Evolutionary conservation across 495 filamentous ascomycete species (phyloP).

Genomic region (Aspergillus bertholletiae): DNA sequence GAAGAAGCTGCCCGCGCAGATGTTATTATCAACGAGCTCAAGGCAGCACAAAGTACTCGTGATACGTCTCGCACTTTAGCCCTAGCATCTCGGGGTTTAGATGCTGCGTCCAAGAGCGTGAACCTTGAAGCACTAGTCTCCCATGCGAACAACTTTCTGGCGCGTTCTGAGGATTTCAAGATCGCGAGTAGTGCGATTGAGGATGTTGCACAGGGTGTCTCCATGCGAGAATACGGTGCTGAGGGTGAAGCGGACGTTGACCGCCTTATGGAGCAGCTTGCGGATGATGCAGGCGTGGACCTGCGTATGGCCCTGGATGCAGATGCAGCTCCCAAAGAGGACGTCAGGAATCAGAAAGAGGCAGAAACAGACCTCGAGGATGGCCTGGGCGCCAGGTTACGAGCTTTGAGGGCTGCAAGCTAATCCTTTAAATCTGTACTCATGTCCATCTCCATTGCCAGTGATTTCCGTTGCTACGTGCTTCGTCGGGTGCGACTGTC

Average conservation of each 20-base stretch:
- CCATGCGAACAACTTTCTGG: slow-evolving; percentile 47
- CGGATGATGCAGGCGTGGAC: slow-evolving; percentile 46
- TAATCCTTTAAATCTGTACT: slow-evolving; percentile 5
- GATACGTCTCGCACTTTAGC: slow-evolving; percentile 45
- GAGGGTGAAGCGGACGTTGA: slow-evolving; percentile 46
- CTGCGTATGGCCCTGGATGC: slow-evolving; percentile 39
- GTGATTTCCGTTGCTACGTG: neutral
- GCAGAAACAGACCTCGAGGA: slow-evolving; percentile 39
- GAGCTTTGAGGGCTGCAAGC: slow-evolving; percentile 40
- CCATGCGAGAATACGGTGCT: slow-evolving; percentile 46
- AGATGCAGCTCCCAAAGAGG: slow-evolving; percentile 34
- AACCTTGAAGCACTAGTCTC: slow-evolving; percentile 42
- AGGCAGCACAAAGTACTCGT: slow-evolving; percentile 45
- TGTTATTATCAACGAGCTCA: slow-evolving; percentile 49
- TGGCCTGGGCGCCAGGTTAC: slow-evolving; percentile 39
- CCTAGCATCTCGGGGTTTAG: slow-evolving; percentile 39
- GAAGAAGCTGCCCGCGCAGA: slow-evolving; percentile 46
- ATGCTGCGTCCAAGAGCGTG: slow-evolving; percentile 42
- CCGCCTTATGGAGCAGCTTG: slow-evolving; percentile 46
- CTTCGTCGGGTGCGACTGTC: too few species aligned
- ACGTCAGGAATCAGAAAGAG: slow-evolving; percentile 36
- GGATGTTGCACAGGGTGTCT: slow-evolving; percentile 44
- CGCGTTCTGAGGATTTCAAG: slow-evolving; percentile 45
- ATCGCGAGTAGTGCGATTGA: slow-evolving; percentile 45
- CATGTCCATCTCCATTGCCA: neutral